Evolutionary conservation across 495 filamentous ascomycete genomes (phyloP), one percentile per base, ranked within the genome.

Genomic region (Daldinia caldariorum): DNA sequence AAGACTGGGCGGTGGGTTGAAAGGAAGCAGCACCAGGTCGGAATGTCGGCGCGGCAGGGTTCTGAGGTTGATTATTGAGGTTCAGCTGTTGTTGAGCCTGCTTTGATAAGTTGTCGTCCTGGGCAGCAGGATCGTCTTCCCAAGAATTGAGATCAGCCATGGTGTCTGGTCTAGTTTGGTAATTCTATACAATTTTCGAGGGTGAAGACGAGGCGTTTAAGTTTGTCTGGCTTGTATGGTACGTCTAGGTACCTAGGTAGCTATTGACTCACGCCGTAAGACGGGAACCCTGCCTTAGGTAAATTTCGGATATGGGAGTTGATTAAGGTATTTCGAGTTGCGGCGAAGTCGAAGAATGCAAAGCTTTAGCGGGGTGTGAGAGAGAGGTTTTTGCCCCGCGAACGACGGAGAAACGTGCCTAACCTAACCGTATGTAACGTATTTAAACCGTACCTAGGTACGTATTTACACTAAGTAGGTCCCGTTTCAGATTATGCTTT

Each of bases 71-170:
- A 66, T 84, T 80, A 77, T 89, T 88, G 43, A 94, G 77, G 71
- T 92, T 93, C 78, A 92, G 85, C 74, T 92, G 90, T 73, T 92
- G 90, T 79, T 94, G 89, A 8, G 90, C 80, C 80, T 93, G 94
- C 77, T 90, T 86, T 61, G 92, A 88, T 69, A 97, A 88, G 70
- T 91, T 88, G 64, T 95, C 91, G 58, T 97, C 91, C 83, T 97
- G 92, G 53, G 88, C 90, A 39, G 92, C 89, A 76, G 93, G 89
- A 66, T 97, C 95, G 72, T 99, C 93, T 83, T 99, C 95, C 95
- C 95, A 99, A 18, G 91, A 94, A 66, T 97, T 93, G 51, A 92
- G 90, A 66, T 91, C 87, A 57, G 94, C 90, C 94, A 97, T 97
- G 70, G 76, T 89, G 79, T 56, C 20, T 67, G 22, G 43, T 39